Base-by-base conservation (phyloP, 1,139 yeast genomes). In the Scheffersomyces illinoinensis region DNA sequence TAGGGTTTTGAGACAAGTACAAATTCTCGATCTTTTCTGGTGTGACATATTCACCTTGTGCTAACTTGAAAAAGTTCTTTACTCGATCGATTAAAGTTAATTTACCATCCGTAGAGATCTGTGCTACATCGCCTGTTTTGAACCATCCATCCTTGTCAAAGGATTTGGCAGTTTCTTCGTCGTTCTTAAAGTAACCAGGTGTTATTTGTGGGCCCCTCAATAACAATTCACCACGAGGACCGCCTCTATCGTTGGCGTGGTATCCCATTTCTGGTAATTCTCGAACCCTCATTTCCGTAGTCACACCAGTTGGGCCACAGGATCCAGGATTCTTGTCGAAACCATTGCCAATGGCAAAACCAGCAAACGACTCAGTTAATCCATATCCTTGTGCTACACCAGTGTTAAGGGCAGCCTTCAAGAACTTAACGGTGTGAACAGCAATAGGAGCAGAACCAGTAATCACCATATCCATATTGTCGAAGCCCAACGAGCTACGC, bases 401-500 rank as follows among this genome's bases (percentile, higher is more conserved):
- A 58, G 83, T 71, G 56, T 84, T 85, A 51, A 90, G 77, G 1
- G 88, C 82, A n/a, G 87, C 85, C 68, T 84, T 86, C 68, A 90
- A 73, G 69, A 89, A 89, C 56, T 77, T 73, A 54, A 88, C 75
- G 14, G 91, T 87, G 48, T 83, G 85, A 21, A 83, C 79, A 24
- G 89, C 76, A 58, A 90, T 84, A 23, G 96, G 96, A 4, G 96
- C 96, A 48, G 93, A 87, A 1, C 96, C 96, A 33, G 88, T 79
- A 46, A 82, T 71, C 59, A 83, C 68, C 53, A 75, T 67, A 47
- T 69, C 62, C 57, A 83, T 70, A 53, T 85, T 77, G 51, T 82
- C 85, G 64, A 88, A 81, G 0, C 95, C 95, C 54, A 88, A 70
- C 53, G 83, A 79, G 54, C 75, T 76, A 64, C 89, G 78, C 56